phyloP scores from a whole-genome alignment of 2,329 filamentous ascomycete species.

The Orbilia quercus region DNA sequence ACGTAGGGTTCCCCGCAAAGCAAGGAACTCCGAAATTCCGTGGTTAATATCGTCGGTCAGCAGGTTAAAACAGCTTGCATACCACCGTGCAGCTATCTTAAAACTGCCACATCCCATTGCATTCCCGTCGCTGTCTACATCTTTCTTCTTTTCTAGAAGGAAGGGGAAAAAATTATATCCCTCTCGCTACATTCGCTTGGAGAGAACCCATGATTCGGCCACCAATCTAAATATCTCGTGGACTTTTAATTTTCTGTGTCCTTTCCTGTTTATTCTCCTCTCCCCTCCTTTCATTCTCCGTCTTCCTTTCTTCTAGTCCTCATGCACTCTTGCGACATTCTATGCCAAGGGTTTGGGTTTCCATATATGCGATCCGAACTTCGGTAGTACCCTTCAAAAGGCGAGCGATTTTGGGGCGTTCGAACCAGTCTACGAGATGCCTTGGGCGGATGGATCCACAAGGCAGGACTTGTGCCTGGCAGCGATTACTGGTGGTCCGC shows the following conservation, averaged over 20 bases:
- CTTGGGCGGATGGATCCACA: slow-evolving; percentile 43
- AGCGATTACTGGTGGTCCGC: slow-evolving; percentile 41
- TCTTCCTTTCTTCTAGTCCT: slow-evolving; percentile 11
- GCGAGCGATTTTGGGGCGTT: slow-evolving; percentile 45
- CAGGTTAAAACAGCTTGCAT: slow-evolving; percentile 52
- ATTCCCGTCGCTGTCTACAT: slow-evolving; percentile 48
- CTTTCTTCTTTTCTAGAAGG: slow-evolving; percentile 40
- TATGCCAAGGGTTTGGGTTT: slow-evolving; percentile 44
- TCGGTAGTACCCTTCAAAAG: slow-evolving; percentile 35
- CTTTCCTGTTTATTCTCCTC: background rate
- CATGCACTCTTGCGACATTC: slow-evolving; percentile 45
- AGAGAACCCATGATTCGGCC: slow-evolving; percentile 48
- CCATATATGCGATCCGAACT: slow-evolving; percentile 51
- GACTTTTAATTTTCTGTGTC: slow-evolving; percentile 44
- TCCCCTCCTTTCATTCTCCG: slow-evolving; percentile 1
- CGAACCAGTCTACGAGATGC: slow-evolving; percentile 36
- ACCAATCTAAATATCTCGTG: slow-evolving; percentile 48
- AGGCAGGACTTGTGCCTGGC: slow-evolving; percentile 53
- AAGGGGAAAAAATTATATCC: slow-evolving; percentile 16
- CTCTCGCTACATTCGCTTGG: slow-evolving; percentile 55
- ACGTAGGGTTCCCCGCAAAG: slow-evolving; percentile 55
- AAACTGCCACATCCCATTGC: slow-evolving; percentile 52
- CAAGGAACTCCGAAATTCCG: slow-evolving; percentile 51
- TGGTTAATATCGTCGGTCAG: slow-evolving; percentile 55
- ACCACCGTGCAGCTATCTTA: slow-evolving; percentile 53